Evolutionary conservation across 2,329 filamentous ascomycete genomes (phyloP).

Genomic region (Colletotrichum navitas): DNA sequence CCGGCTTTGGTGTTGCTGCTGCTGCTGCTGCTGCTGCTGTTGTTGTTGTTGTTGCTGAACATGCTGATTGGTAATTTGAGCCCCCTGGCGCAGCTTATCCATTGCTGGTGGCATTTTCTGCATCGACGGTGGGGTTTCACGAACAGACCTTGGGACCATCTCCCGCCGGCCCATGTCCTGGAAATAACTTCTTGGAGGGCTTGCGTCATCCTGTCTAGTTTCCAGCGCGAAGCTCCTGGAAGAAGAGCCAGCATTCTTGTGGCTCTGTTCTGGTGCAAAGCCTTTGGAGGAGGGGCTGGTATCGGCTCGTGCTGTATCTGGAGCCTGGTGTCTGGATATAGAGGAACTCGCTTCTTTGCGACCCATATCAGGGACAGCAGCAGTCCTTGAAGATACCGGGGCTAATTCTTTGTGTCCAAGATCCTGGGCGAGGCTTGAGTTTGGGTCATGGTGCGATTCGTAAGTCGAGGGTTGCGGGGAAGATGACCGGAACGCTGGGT

Average conservation of each 20-base stretch:
- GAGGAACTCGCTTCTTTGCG: constrained; percentile 26
- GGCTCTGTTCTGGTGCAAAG: constrained; percentile 1
- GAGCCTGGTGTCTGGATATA: constrained; percentile 17
- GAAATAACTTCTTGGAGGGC: constrained; percentile 63
- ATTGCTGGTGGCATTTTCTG: constrained; percentile 57
- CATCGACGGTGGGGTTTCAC: constrained; percentile 64
- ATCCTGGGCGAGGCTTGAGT: constrained; percentile 78
- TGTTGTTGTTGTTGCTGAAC: constrained; percentile 11
- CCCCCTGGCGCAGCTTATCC: constrained; percentile 24
- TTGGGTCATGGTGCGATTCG: constrained; percentile 91
- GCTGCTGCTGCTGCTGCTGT: not conserved
- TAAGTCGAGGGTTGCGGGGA: constrained; percentile 95
- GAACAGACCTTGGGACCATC: constrained; percentile 57
- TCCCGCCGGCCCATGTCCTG: constrained; percentile 76
- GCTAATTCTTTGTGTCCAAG: constrained; percentile 59
- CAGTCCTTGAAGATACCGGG: not conserved
- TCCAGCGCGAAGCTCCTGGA: constrained; percentile 4
- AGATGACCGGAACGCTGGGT: constrained; percentile 94
- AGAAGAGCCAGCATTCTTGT: not conserved
- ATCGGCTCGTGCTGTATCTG: constrained; percentile 10
- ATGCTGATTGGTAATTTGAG: constrained; percentile 35
- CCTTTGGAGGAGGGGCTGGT: constrained; percentile 2
- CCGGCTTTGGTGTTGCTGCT: constrained; percentile 38
- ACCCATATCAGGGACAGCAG: constrained; percentile 5
- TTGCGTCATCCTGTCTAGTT: not conserved